Conservation (phyloP, 2,329 filamentous ascomycete species). For the Ophiostoma triangulosporum region DNA sequence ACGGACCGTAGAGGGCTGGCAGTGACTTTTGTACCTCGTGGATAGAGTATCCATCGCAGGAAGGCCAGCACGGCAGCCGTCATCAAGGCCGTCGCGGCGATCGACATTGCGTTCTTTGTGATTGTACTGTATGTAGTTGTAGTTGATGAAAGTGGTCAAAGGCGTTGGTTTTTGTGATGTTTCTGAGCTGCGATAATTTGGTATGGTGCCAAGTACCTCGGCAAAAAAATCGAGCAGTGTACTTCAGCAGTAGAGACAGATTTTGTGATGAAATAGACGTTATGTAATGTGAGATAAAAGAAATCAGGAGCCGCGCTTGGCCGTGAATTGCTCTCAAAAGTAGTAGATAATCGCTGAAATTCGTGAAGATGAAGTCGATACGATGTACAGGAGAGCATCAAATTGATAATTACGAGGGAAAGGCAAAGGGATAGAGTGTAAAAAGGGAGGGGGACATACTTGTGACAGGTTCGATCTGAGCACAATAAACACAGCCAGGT, state of each 20-base stretch:
- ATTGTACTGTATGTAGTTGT: neutral
- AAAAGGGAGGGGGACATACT: neutral
- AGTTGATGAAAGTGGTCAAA: no score
- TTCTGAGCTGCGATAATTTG: no score
- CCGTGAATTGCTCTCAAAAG: no score
- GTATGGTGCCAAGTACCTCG: no score
- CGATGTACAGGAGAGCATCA: neutral
- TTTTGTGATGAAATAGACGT: no score
- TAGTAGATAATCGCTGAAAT: no score
- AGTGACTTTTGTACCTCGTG: constrained; percentile 13
- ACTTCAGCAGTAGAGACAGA: no score
- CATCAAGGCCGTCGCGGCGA: constrained; percentile 12
- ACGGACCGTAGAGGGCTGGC: constrained; percentile 16
- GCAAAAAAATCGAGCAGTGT: no score
- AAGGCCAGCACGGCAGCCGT: constrained; percentile 14
- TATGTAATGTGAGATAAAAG: no score
- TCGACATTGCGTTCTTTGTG: neutral
- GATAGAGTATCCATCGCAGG: constrained; percentile 16
- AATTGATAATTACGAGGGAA: neutral
- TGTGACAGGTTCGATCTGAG: neutral
- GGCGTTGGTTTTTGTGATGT: no score
- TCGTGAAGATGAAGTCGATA: no score
- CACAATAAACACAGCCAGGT: neutral
- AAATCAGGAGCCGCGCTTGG: no score
- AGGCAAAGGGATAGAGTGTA: neutral